Conservation (phyloP, 139 green algal species). For the Micractinium conductrix region DNA sequence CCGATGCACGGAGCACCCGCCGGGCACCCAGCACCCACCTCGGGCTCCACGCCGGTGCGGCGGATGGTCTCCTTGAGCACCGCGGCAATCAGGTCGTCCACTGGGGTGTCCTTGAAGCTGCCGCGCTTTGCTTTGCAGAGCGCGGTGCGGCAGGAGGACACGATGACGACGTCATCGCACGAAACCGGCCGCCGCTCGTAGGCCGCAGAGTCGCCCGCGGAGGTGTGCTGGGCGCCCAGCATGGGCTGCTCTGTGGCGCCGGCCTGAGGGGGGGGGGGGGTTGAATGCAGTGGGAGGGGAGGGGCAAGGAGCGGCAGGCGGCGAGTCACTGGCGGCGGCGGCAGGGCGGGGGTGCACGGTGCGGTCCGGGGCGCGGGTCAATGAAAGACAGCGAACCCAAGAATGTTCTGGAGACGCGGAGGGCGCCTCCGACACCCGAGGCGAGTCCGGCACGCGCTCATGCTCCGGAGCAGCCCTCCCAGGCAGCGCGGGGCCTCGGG, state of each 20-base stretch:
- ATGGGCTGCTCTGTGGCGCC: not conserved
- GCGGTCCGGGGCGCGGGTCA: too few species aligned
- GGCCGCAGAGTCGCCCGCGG: constrained; percentile 83
- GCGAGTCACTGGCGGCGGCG: too few species aligned
- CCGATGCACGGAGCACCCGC: not conserved
- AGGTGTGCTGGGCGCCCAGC: constrained; percentile 50
- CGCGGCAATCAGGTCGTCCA: constrained; percentile 89
- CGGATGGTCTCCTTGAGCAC: constrained; percentile 86
- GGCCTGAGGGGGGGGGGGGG: not conserved
- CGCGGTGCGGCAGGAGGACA: constrained; percentile 88
- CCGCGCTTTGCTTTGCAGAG: constrained; percentile 92
- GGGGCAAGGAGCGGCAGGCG: not conserved
- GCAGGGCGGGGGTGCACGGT: too few species aligned
- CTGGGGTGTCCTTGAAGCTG: constrained; percentile 90
- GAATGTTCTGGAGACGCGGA: too few species aligned
- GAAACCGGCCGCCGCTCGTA: constrained; percentile 70
- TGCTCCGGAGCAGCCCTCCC: too few species aligned
- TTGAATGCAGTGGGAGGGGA: too few species aligned
- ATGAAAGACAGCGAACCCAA: too few species aligned
- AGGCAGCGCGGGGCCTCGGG: too few species aligned
- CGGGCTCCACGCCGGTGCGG: constrained; percentile 75
- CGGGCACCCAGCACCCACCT: constrained; percentile 22
- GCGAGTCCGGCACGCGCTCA: too few species aligned
- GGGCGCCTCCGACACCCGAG: too few species aligned
- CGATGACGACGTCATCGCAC: constrained; percentile 91